Conservation (phyloP, 192 early-diverging fungal species). For the Lobosporangium transversale region DNA sequence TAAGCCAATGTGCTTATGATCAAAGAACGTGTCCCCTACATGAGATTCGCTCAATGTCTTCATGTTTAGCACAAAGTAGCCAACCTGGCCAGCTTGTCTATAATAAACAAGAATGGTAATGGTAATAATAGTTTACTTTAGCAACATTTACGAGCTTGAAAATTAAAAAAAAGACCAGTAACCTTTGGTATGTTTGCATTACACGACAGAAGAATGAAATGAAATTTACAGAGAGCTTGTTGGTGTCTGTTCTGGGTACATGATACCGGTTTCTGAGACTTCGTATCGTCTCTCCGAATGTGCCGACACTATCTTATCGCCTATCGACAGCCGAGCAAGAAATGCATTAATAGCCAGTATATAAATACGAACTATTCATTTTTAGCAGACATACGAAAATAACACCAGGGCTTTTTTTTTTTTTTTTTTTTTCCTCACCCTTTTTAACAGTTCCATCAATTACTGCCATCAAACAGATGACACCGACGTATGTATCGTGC, state of each 20-base stretch:
- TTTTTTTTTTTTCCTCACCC: too few relatives aligned
- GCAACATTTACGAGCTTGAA: too few relatives aligned
- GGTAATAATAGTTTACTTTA: too few relatives aligned
- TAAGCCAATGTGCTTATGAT: conserved; percentile 70
- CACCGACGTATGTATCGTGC: conserved; percentile 98
- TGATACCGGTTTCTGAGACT: conserved; percentile 90
- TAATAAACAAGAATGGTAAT: neutral
- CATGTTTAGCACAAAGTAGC: conserved; percentile 93
- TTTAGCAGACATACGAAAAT: too few relatives aligned
- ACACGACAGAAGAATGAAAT: neutral
- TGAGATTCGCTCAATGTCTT: conserved; percentile 91
- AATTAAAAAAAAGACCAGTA: neutral
- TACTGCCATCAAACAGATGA: conserved; percentile 93
- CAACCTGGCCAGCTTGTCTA: conserved; percentile 84
- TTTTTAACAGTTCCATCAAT: conserved; percentile 84
- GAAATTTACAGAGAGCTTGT: conserved; percentile 65
- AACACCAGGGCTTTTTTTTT: too few relatives aligned
- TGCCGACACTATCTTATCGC: conserved; percentile 84
- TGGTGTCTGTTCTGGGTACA: conserved; percentile 89
- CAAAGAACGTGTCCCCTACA: conserved; percentile 96
- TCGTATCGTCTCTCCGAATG: conserved; percentile 87
- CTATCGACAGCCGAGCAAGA: conserved; percentile 49
- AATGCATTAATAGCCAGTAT: too few relatives aligned
- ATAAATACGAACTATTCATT: too few relatives aligned
- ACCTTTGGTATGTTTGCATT: neutral